Evolutionary conservation across 192 early-diverging fungal species (phyloP), one percentile per base, ranked within the genome.

Genomic region (Backusella parvicylindrica): DNA sequence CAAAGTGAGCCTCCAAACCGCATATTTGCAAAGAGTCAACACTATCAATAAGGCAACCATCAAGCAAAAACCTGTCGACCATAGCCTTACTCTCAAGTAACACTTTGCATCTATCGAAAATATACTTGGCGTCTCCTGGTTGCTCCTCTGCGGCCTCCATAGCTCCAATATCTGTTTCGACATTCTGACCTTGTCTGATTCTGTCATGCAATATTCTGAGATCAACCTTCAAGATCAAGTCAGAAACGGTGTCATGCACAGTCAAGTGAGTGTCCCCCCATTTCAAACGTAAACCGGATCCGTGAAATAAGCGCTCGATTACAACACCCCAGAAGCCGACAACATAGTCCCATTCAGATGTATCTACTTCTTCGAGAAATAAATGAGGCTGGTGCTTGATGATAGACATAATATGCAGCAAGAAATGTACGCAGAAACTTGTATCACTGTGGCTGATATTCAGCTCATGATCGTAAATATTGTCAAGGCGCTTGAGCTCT

Each of bases 61-160:
- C 64, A 65, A 65, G 64, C 32, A 65, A 13, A 65, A 65, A 35
- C 35, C 11, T 65, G 31, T 65, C 64, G 31, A 32, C 35, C 64
- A 35, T 65, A 11, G 64, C 64, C 9, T 64, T 64, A 9, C 32
- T 64, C 63, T 64, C 63, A 9, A 64, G 1, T 31, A 64, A 64
- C 63, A 64, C 63, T 64, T 64, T 64, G 63, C 63, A 64, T 64
- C 31, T 64, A 64, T 64, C 63, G 63, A 64, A 64, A 32, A 33
- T 64, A 64, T 6, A 64, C 9, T 64, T 33, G 5, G 31, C 30
- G 26, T 33, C 63, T 26, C 63, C 63, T 64, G 28, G 26, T 64
- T 33, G 64, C 64, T 65, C 64, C 11, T 65, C 64, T 11, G 16
- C 64, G 31, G 31, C 32, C 64, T 65, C 64, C 64, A 65, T 65